Evolutionary conservation across 129 eudicot genomes (phyloP).

Genomic region (Escallonia rubra): DNA sequence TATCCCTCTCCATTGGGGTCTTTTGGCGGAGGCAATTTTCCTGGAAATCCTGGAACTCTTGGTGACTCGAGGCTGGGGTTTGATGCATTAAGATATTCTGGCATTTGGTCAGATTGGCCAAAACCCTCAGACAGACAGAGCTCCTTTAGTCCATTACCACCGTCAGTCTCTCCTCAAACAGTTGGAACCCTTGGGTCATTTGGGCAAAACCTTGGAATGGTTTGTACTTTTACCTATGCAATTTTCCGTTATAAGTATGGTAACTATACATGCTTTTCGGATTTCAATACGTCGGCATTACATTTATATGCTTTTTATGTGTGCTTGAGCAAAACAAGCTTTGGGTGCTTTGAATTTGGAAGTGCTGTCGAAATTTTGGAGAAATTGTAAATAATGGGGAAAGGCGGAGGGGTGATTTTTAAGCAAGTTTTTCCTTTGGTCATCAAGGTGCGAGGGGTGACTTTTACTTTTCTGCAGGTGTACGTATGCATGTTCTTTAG

Average conservation of each 20-base stretch:
- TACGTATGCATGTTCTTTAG: too few species aligned
- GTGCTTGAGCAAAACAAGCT: not conserved
- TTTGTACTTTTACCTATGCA: not conserved
- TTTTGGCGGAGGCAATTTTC: constrained; percentile 17
- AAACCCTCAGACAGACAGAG: constrained; percentile 24
- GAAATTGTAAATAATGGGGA: not conserved
- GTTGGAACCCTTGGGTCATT: constrained; percentile 16
- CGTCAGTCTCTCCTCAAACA: constrained; percentile 26
- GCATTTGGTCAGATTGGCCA: constrained; percentile 29
- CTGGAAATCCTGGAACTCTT: constrained; percentile 18
- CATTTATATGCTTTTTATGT: not conserved
- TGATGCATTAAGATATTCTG: constrained; percentile 21
- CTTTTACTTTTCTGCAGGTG: too few species aligned
- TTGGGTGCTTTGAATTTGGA: not conserved
- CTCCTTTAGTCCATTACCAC: constrained; percentile 20
- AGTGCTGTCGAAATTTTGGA: not conserved
- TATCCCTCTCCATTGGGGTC: constrained; percentile 20
- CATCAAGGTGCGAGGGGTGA: too few species aligned
- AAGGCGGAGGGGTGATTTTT: not conserved
- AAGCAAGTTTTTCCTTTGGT: too few species aligned
- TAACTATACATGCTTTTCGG: not conserved
- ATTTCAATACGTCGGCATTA: not conserved
- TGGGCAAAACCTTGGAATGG: constrained; percentile 27
- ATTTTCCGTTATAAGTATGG: constrained; percentile 8
- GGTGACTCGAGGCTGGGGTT: constrained; percentile 9